Evolutionary conservation across 108 stramenopile species (phyloP), one percentile per base, ranked within the genome.

Genomic region (Ochromonas danica): DNA sequence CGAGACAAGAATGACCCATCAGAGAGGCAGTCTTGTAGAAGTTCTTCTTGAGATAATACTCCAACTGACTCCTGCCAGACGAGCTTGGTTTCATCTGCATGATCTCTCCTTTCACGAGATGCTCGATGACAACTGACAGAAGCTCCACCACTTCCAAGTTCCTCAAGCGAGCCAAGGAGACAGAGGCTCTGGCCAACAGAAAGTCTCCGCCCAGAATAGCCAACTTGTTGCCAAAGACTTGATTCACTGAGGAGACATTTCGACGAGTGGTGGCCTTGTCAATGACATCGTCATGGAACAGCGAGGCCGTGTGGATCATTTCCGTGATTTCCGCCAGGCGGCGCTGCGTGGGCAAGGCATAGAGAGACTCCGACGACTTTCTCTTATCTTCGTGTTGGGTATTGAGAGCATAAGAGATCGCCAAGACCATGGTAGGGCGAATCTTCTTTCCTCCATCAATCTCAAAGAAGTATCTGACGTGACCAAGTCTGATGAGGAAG

Each of bases 261-360:
- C 98, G 87, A 0, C 98, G 91, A 40, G 93, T 94, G 78, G 96
- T 94, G 36, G 96, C 91, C 65, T 90, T 91, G 72, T 99, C 98
- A 82, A 99, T 96, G 63, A 99, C 98, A 83, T 99, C 98, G 78
- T 99, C 98, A 84, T 99, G 95, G 77, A 96, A 93, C 22, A 98
- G 86, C 27, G 91, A 92, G 30, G 98, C 96, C 0, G 98, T 97
- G 87, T 99, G 98, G 74, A 99, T 96, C 90, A 97, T 93, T 90
- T 99, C 98, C 22, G 95, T 93, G 39, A 98, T 97, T 87, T 96
- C 95, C 14, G 96, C 98, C 61, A 98, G 86, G 1, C 98, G 86
- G 22, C 92, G 90, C 84, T 98, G 96, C 6, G 91, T 14, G 22
- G 79, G 63, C 6, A 25, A 35, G 25, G 63, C 63, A 67, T 67